Percentiles rank a stretch among this genome's conserved stretches.
phyloP scores from a whole-genome alignment of 2,329 filamentous ascomycete genomes.

The Aspergillus melleus region DNA sequence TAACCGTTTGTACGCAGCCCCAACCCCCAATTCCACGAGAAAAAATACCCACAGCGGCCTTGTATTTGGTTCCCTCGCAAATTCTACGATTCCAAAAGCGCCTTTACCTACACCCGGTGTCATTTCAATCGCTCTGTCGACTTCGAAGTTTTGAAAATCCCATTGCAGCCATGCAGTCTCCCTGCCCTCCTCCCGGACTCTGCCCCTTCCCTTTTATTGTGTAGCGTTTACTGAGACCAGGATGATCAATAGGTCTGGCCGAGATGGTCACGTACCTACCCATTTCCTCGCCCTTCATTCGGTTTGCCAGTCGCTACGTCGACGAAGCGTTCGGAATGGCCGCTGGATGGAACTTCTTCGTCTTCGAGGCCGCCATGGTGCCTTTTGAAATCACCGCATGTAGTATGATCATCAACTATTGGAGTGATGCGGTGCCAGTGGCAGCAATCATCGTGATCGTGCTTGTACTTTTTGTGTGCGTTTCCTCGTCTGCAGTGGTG shows the following conservation, averaged over 20 bases:
- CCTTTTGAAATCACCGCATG: conserved; percentile 55
- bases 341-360: conserved; percentile 53
- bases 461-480: conserved; percentile 46
- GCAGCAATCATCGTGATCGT: conserved; percentile 49
- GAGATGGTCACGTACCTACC: conserved; percentile 55
- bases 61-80: neutral
- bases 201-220: conserved; percentile 4
- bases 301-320: conserved; percentile 49
- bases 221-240: conserved; percentile 24
- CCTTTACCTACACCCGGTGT: neutral
- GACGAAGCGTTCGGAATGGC: conserved; percentile 51
- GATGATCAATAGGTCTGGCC: conserved; percentile 38
- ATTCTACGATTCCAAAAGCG: neutral
- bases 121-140: neutral
- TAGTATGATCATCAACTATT: conserved; percentile 52
- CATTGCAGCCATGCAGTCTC: neutral
- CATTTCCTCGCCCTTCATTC: conserved; percentile 48
- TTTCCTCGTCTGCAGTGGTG: conserved; percentile 1
- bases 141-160: conserved; percentile 3
- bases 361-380: conserved; percentile 52
- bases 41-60: conserved; percentile 11
- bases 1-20: conserved; percentile 46
- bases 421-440: conserved; percentile 48
- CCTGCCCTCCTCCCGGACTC: neutral
- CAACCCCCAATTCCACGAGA: conserved; percentile 1